phyloP scores from a whole-genome alignment of 352 stramenopile species.

The Albugo candida region DNA sequence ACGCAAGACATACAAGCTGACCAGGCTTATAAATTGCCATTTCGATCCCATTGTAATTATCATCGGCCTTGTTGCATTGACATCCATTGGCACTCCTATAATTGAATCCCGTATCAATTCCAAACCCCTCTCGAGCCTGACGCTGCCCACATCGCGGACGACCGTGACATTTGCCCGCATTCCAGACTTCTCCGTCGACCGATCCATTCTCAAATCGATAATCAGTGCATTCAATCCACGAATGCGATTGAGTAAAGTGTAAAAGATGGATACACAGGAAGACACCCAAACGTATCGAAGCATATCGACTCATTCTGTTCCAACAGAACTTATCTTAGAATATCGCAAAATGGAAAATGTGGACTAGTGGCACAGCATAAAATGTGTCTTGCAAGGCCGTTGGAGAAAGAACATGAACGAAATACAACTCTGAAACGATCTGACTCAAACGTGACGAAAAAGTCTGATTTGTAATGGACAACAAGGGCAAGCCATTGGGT shows the following conservation, averaged over 20 bases:
- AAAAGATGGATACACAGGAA: background rate
- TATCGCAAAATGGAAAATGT: background rate
- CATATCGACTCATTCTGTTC: background rate
- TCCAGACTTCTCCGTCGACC: slow-evolving; percentile 10
- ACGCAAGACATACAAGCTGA: slow-evolving; percentile 19
- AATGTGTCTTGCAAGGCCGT: background rate
- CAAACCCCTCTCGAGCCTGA: slow-evolving; percentile 12
- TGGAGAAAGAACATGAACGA: background rate
- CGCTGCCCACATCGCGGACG: slow-evolving; percentile 10
- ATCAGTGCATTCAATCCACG: slow-evolving; percentile 19
- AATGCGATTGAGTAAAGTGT: slow-evolving; percentile 3
- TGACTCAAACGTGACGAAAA: background rate
- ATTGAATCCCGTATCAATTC: slow-evolving; percentile 14
- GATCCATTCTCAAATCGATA: slow-evolving; percentile 9
- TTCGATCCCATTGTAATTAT: slow-evolving; percentile 7
- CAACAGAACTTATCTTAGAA: background rate
- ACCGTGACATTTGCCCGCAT: slow-evolving; percentile 8
- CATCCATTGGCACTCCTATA: slow-evolving; percentile 8
- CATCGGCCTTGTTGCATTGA: slow-evolving; percentile 8
- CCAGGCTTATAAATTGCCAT: slow-evolving; percentile 15
- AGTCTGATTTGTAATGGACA: background rate
- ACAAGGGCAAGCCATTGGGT: too few relatives aligned
- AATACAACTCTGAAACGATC: background rate
- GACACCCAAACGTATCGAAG: background rate
- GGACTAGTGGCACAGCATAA: background rate